Conservation (phyloP, 2,329 filamentous ascomycete species). For the Stagonosporopsis rhizophila region DNA sequence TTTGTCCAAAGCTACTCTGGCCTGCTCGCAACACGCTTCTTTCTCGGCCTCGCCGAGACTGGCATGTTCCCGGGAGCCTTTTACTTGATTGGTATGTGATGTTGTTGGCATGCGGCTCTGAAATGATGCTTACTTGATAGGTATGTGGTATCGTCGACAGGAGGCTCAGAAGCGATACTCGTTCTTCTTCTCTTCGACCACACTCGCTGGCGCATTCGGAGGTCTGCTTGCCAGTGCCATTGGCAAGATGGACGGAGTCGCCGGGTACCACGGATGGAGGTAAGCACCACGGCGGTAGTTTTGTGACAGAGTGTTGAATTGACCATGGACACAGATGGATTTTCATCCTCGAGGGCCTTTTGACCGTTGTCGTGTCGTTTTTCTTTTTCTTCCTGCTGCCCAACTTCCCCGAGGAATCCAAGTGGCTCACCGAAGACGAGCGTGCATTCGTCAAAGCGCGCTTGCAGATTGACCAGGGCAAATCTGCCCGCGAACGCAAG, state of each 20-base stretch:
- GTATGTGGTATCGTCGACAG: slow-evolving; percentile 87
- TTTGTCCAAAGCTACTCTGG: slow-evolving; percentile 79
- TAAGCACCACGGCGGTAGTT: slow-evolving; percentile 62
- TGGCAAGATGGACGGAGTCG: slow-evolving; percentile 80
- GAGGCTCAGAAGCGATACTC: slow-evolving; percentile 92
- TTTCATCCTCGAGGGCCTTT: slow-evolving; percentile 68
- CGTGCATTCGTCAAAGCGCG: slow-evolving; percentile 55
- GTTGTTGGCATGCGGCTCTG: slow-evolving; percentile 84
- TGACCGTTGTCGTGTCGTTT: slow-evolving; percentile 55
- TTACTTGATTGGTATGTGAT: slow-evolving; percentile 88
- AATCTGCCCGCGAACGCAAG: slow-evolving; percentile 53
- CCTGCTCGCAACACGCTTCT: slow-evolving; percentile 79
- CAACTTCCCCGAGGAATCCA: slow-evolving; percentile 59
- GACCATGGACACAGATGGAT: slow-evolving; percentile 1
- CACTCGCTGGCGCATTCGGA: slow-evolving; percentile 82
- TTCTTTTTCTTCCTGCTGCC: slow-evolving; percentile 58
- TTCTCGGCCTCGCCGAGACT: slow-evolving; percentile 70
- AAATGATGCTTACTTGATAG: slow-evolving; percentile 84
- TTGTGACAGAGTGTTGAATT: slow-evolving; percentile 57
- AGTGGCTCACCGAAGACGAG: slow-evolving; percentile 57
- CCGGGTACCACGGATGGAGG: slow-evolving; percentile 73
- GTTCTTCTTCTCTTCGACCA: slow-evolving; percentile 90
- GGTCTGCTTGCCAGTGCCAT: slow-evolving; percentile 86
- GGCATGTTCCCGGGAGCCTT: slow-evolving; percentile 64
- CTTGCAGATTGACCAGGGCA: slow-evolving; percentile 57